Conservation (phyloP, 192 early-diverging fungal genomes). For the Helicostylum pulchrum region DNA sequence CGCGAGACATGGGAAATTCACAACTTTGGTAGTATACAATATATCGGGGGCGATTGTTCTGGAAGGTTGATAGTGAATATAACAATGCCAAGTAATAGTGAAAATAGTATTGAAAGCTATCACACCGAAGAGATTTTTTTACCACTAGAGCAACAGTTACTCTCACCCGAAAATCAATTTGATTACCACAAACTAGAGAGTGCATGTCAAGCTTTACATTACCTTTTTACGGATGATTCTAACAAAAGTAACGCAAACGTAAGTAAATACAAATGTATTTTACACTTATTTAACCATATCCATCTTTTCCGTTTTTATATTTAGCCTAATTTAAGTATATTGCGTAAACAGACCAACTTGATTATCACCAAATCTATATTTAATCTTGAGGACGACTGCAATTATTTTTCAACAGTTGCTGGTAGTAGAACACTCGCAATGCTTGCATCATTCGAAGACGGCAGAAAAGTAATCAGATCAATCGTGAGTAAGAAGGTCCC, state of each 20-base stretch:
- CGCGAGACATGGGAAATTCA: neutral
- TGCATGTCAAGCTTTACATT: neutral
- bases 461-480: neutral
- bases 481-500: neutral
- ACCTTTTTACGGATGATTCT: neutral
- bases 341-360: no score
- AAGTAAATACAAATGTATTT: neutral
- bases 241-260: neutral
- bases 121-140: slow-evolving; percentile 5
- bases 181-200: slow-evolving; percentile 7
- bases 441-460: slow-evolving; percentile 2
- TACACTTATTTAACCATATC: neutral
- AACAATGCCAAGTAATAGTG: neutral
- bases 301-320: no score
- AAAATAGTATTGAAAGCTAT: neutral
- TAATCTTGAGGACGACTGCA: no score
- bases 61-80: neutral
- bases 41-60: neutral
- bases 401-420: neutral
- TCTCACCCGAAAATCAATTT: neutral
- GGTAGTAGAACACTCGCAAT: slow-evolving; percentile 9
- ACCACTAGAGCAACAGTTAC: neutral
- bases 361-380: no score
- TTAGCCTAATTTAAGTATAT: no score
- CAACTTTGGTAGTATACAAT: neutral